These are phyloP conservation scores for Cryptosporidium parvum DNA, from an alignment of 169 alveolate genomes.

Conservation along the genomic window DNA sequence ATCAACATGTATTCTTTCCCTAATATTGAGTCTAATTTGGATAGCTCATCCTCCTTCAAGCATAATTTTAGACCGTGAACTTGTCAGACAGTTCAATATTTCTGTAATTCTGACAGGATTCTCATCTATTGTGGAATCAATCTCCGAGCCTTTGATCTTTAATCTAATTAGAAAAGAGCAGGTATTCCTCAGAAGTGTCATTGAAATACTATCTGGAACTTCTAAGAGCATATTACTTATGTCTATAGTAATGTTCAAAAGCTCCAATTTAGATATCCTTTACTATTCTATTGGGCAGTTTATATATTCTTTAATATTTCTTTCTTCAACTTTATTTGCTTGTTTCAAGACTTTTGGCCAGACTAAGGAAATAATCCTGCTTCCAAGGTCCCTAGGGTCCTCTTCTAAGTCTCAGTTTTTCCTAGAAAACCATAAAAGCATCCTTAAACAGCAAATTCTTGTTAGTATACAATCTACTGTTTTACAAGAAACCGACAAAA, in stretches of 20 bases:
- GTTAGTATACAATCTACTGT: constrained; percentile 24
- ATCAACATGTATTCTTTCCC: constrained; percentile 4
- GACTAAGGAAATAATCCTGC: background rate
- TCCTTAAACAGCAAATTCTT: constrained; percentile 18
- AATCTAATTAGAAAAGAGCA: constrained; percentile 23
- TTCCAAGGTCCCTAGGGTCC: background rate
- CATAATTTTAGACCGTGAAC: background rate
- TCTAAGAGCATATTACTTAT: constrained; percentile 43
- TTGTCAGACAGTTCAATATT: background rate
- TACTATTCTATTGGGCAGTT: constrained; percentile 55
- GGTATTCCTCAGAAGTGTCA: constrained; percentile 32
- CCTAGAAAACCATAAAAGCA: constrained; percentile 9
- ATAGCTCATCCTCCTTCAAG: constrained; percentile 31
- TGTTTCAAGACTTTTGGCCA: constrained; percentile 1
- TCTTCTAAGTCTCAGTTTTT: background rate
- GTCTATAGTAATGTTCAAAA: background rate
- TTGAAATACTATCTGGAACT: constrained; percentile 42
- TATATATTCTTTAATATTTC: constrained; percentile 16
- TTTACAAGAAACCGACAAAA: constrained; percentile 55
- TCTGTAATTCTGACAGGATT: constrained; percentile 38
- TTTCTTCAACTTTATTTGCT: background rate
- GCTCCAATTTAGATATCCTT: background rate
- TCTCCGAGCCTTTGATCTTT: constrained; percentile 35
- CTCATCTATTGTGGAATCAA: constrained; percentile 46
- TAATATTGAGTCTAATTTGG: constrained; percentile 17